Evolutionary conservation across 2,329 filamentous ascomycete genomes (phyloP).

Genomic region (Boeremia lycopersici): DNA sequence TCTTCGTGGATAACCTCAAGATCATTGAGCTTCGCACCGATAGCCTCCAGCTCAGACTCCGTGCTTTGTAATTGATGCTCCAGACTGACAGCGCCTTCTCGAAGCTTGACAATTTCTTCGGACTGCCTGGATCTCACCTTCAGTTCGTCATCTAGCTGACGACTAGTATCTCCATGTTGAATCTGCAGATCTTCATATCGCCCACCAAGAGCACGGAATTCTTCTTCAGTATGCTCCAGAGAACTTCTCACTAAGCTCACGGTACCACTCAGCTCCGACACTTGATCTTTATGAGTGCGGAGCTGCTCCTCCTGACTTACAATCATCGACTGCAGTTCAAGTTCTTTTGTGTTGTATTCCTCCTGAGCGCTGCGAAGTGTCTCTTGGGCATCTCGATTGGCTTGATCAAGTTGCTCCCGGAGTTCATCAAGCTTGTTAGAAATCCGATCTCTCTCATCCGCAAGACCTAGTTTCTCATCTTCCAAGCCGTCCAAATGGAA

Average conservation of each 20-base stretch:
- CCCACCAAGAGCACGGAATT: conserved; percentile 14
- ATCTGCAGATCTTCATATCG: conserved; percentile 43
- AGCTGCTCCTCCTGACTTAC: conserved; percentile 26
- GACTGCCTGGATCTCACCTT: conserved; percentile 15
- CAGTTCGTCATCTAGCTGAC: conserved; percentile 31
- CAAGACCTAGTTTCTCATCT: conserved; percentile 47
- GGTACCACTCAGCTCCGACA: conserved; percentile 16
- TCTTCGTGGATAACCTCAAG: conserved; percentile 29
- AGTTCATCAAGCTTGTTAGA: conserved; percentile 37
- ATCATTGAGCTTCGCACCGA: conserved; percentile 20
- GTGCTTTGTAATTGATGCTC: conserved; percentile 25
- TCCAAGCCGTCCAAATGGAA: conserved; percentile 46
- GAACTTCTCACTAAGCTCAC: conserved; percentile 13
- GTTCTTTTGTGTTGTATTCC: conserved; percentile 42
- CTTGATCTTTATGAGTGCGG: conserved; percentile 7
- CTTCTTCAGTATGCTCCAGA: conserved; percentile 17
- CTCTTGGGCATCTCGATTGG: conserved; percentile 42
- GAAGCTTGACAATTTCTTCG: conserved; percentile 32
- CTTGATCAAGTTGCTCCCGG: conserved; percentile 47
- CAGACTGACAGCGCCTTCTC: conserved; percentile 23
- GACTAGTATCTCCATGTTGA: conserved; percentile 29
- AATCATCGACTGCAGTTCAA: conserved; percentile 39
- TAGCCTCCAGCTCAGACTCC: conserved; percentile 25
- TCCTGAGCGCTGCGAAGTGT: conserved; percentile 29
- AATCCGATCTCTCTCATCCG: conserved; percentile 41